Evolutionary conservation across 2,329 filamentous ascomycete species (phyloP).

Genomic region (Purpureocillium lavendulum): DNA sequence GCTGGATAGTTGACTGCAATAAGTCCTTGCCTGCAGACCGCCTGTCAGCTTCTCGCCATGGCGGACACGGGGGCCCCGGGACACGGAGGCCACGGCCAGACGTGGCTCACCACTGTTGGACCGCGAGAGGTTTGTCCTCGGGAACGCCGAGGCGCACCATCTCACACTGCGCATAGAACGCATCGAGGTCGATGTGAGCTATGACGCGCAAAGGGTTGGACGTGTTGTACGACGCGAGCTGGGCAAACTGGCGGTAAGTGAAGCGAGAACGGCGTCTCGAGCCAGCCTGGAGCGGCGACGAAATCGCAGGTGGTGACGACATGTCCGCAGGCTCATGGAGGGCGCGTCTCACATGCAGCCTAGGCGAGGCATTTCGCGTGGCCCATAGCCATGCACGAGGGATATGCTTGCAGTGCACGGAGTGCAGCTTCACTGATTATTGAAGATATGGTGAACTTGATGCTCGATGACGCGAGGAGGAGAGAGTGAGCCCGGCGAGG

Average conservation of each 20-base stretch:
- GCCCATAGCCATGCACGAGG: too few species aligned
- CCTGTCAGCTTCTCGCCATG: constrained; percentile 1
- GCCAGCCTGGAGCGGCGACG: constrained; percentile 17
- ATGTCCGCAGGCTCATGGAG: constrained; percentile 19
- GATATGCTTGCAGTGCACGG: too few species aligned
- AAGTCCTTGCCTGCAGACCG: constrained; percentile 60
- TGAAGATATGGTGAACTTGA: too few species aligned
- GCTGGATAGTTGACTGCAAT: constrained; percentile 97
- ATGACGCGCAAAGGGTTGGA: constrained; percentile 77
- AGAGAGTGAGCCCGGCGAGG: too few species aligned
- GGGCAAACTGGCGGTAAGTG: constrained; percentile 74
- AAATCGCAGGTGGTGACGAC: constrained; percentile 8
- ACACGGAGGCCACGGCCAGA: not conserved
- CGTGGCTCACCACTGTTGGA: constrained; percentile 71
- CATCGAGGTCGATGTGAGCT: constrained; percentile 90
- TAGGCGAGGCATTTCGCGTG: too few species aligned
- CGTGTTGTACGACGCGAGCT: constrained; percentile 62
- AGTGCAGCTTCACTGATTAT: too few species aligned
- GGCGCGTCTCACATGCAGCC: too few species aligned
- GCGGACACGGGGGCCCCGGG: not conserved
- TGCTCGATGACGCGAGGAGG: too few species aligned
- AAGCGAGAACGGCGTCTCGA: constrained; percentile 55
- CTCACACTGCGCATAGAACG: constrained; percentile 96
- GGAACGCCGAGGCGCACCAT: constrained; percentile 73
- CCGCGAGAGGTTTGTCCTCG: constrained; percentile 74